Percentiles rank a stretch among this genome's conserved stretches.
Evolutionary conservation across 306 rosid species (phyloP).

Genomic region (Prunus fruticosa): DNA sequence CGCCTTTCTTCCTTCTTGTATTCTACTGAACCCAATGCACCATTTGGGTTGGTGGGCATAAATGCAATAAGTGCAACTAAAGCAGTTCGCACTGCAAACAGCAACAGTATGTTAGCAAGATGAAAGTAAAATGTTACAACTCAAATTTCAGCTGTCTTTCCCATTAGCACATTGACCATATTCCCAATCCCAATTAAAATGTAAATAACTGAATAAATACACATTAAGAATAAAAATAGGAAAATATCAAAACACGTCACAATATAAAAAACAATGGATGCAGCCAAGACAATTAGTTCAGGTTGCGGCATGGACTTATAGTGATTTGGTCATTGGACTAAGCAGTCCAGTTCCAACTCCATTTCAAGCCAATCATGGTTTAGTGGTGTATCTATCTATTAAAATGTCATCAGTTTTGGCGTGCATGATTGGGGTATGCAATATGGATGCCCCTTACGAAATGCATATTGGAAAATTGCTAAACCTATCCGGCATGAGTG

Average conservation of each 20-base stretch:
- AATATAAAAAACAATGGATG: neutral
- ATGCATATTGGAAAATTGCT: neutral
- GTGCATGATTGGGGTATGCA: neutral
- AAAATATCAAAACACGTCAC: neutral
- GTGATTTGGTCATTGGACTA: neutral
- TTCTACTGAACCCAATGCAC: conserved; percentile 89
- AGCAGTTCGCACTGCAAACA: conserved; percentile 87
- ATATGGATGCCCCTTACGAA: neutral
- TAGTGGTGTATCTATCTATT: neutral
- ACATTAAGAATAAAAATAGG: neutral
- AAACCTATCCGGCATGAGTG: neutral
- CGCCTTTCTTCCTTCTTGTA: conserved; percentile 91
- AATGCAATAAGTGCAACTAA: conserved; percentile 92
- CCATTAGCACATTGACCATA: neutral
- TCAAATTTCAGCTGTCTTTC: neutral
- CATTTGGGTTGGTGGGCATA: conserved; percentile 96
- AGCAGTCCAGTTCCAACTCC: neutral
- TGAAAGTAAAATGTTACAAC: neutral
- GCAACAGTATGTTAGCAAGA: conserved; percentile 18
- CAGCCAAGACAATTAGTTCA: neutral
- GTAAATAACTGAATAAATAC: neutral
- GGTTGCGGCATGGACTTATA: neutral
- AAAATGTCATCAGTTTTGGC: neutral
- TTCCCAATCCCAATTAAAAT: neutral
- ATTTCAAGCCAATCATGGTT: neutral